These are phyloP conservation scores for Artomyces pyxidatus DNA, from an alignment of 768 basidiomycete genomes.

Conservation along the genomic window DNA sequence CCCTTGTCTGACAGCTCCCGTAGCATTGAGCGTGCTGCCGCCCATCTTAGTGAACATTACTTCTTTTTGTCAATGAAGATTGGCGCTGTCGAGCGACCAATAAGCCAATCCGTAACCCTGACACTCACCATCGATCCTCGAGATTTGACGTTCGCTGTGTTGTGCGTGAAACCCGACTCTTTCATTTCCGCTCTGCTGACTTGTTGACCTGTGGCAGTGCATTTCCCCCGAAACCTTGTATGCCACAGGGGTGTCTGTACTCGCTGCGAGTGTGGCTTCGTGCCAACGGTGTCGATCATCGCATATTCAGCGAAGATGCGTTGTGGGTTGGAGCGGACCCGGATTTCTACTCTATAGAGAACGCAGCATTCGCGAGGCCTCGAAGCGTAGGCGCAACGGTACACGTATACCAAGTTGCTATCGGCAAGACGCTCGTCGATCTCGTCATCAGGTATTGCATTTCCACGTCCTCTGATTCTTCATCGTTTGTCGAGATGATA, in stretches of 20 bases:
- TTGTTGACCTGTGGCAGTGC: too few species aligned
- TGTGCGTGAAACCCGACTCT: too few species aligned
- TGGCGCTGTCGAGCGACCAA: constrained; percentile 45
- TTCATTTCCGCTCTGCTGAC: too few species aligned
- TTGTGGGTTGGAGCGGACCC: constrained; percentile 62
- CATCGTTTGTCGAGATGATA: too few species aligned
- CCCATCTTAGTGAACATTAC: constrained; percentile 30
- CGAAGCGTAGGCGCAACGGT: constrained; percentile 34
- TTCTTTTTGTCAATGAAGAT: constrained; percentile 48
- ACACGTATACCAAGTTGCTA: constrained; percentile 45
- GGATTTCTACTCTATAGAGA: constrained; percentile 48
- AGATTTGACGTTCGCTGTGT: constrained; percentile 49
- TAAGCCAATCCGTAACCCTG: constrained; percentile 40
- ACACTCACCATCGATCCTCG: constrained; percentile 46
- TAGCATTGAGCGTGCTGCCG: constrained; percentile 14
- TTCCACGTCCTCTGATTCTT: too few species aligned
- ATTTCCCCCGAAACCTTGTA: constrained; percentile 50
- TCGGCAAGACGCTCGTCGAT: constrained; percentile 49
- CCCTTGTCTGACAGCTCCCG: background rate
- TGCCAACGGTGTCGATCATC: constrained; percentile 48
- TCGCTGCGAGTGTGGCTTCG: constrained; percentile 60
- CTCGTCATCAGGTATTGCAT: constrained; percentile 43
- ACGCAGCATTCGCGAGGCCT: constrained; percentile 48
- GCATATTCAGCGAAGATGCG: constrained; percentile 55
- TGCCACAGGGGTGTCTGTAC: constrained; percentile 47